A percentile compares a stretch with the other conserved stretches of the same genome.
phyloP scores from a whole-genome alignment of 2,329 filamentous ascomycete species.

The Botrytis galanthina region DNA sequence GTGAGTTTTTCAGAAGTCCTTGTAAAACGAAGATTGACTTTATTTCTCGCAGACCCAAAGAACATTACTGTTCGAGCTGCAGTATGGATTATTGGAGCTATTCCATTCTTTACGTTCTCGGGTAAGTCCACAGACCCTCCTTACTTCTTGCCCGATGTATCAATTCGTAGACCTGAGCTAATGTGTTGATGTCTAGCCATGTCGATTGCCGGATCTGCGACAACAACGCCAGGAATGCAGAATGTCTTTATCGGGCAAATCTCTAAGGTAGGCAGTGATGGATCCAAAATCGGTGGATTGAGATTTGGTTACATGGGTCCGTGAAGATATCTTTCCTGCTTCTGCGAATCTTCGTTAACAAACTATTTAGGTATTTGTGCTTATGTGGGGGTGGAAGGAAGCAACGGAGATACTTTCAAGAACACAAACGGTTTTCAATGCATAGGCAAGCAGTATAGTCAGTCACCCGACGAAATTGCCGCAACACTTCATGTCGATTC shows the following conservation, averaged over 20 bases:
- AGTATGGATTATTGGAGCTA: constrained; percentile 15
- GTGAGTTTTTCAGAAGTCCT: constrained; percentile 4
- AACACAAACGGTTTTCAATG: constrained; percentile 18
- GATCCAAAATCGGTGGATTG: not conserved
- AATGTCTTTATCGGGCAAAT: constrained; percentile 14
- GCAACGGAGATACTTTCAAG: constrained; percentile 14
- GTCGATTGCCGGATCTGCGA: constrained; percentile 16
- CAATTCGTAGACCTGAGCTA: not conserved
- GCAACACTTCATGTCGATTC: constrained; percentile 8
- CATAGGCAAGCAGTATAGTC: constrained; percentile 14
- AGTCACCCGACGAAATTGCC: constrained; percentile 6
- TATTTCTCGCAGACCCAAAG: constrained; percentile 1
- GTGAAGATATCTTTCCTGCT: not conserved
- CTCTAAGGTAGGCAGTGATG: not conserved
- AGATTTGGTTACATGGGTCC: constrained; percentile 16
- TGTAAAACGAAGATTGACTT: not conserved
- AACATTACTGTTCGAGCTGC: constrained; percentile 17
- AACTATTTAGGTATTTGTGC: constrained; percentile 14
- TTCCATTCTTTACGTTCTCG: constrained; percentile 12
- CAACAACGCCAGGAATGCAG: constrained; percentile 14
- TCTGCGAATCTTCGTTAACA: not conserved
- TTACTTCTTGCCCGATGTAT: not conserved
- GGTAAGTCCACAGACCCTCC: not conserved
- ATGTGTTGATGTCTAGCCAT: constrained; percentile 5
- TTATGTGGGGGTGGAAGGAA: constrained; percentile 14